These are phyloP conservation scores for Chaetomium globosum DNA, from an alignment of 2,329 filamentous ascomycete species.

Conservation along the genomic window DNA sequence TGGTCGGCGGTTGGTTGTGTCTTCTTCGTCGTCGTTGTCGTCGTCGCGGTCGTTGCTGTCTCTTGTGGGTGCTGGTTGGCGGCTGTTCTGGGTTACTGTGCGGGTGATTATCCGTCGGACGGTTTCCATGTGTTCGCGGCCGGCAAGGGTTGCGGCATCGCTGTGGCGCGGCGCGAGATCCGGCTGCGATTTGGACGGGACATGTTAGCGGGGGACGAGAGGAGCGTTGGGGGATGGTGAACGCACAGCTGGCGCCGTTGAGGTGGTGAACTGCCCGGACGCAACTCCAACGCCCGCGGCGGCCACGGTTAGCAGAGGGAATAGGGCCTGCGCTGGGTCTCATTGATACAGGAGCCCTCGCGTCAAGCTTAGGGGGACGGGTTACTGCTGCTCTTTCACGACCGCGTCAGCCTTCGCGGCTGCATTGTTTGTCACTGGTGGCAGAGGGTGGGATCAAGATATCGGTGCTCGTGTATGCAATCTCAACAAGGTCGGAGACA, in stretches of 20 bases:
- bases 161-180: conserved; percentile 3
- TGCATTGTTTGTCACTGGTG: conserved; percentile 3
- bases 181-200: conserved; percentile 2
- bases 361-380: conserved; percentile 3
- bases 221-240: too few species aligned
- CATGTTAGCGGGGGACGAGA: not conserved
- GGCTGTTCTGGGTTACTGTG: conserved; percentile 1
- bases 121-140: conserved; percentile 1
- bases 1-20: not conserved
- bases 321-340: conserved; percentile 20
- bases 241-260: conserved; percentile 9
- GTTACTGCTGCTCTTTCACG: conserved; percentile 9
- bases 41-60: conserved; percentile 5
- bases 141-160: conserved; percentile 10
- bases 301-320: conserved; percentile 19
- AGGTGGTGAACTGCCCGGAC: conserved; percentile 17
- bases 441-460: not conserved
- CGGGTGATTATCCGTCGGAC: conserved; percentile 9
- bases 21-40: not conserved
- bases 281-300: conserved; percentile 14
- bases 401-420: not conserved
- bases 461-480: not conserved
- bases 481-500: not conserved
- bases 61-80: not conserved
- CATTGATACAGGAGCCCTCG: conserved; percentile 21